Evolutionary conservation across 495 filamentous ascomycete genomes (phyloP).

Genomic region (Annulohypoxylon moriforme): DNA sequence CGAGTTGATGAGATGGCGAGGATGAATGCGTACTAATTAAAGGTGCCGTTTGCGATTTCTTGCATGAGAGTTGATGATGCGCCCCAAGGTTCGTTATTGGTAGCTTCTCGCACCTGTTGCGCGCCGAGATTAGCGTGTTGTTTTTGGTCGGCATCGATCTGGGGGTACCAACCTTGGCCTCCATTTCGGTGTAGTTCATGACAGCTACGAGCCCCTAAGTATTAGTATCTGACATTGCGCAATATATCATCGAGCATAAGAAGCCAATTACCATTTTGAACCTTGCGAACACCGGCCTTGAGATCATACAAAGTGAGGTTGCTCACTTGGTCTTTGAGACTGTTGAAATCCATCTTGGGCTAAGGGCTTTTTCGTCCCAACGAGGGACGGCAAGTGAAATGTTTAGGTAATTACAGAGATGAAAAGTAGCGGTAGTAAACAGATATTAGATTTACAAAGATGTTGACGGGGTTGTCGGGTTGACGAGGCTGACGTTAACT

Average conservation of each 20-base stretch:
- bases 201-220: conserved; percentile 71
- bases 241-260: not conserved
- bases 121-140: conserved; percentile 27
- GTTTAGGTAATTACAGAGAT: not conserved
- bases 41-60: conserved; percentile 97
- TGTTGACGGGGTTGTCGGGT: not conserved
- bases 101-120: conserved; percentile 88
- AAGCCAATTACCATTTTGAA: conserved; percentile 89
- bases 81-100: conserved; percentile 98
- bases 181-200: conserved; percentile 99
- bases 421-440: not conserved
- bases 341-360: conserved; percentile 82
- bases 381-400: conserved; percentile 16
- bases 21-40: conserved; percentile 82
- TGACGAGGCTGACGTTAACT: not conserved
- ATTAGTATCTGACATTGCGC: conserved; percentile 30
- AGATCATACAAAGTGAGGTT: conserved; percentile 96
- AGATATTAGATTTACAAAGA: not conserved
- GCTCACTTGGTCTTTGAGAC: conserved; percentile 86
- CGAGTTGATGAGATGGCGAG: not conserved
- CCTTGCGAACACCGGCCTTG: conserved; percentile 96
- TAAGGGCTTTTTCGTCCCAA: conserved; percentile 27
- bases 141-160: not conserved
- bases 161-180: conserved; percentile 79
- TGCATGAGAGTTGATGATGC: conserved; percentile 88